Conservation (phyloP, 345 rosid species). For the Erodium maritimum region DNA sequence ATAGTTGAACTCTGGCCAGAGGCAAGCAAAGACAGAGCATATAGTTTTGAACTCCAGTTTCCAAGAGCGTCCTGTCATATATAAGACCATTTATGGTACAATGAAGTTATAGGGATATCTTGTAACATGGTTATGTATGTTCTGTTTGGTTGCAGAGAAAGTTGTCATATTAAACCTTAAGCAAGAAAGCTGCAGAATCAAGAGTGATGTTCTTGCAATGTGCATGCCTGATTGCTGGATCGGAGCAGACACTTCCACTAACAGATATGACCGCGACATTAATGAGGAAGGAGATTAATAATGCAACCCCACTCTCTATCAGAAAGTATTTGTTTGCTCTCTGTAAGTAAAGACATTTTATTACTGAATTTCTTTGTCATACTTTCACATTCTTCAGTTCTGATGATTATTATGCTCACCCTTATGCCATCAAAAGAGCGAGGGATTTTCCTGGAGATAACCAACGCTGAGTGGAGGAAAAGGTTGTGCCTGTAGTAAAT, state of each 20-base stretch:
- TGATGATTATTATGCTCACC: conserved; percentile 13
- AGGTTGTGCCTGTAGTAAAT: conserved; percentile 28
- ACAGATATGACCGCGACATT: conserved; percentile 44
- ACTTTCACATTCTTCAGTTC: background rate
- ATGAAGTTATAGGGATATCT: no score
- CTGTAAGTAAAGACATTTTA: conserved; percentile 12
- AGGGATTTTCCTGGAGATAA: conserved; percentile 37
- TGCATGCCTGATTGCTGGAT: conserved; percentile 3
- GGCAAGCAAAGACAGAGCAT: conserved; percentile 51
- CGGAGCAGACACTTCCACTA: conserved; percentile 40
- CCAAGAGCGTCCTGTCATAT: conserved; percentile 63
- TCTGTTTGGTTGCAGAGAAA: no score
- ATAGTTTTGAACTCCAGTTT: conserved; percentile 39
- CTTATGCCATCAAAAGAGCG: conserved; percentile 37
- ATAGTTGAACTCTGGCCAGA: conserved; percentile 63
- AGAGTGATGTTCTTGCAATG: conserved; percentile 38
- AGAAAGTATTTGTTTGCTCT: conserved; percentile 49
- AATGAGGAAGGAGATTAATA: conserved; percentile 46
- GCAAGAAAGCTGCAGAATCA: conserved; percentile 58
- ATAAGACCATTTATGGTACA: no score
- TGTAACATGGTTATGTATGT: no score
- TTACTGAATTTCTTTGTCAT: background rate
- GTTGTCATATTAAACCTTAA: conserved; percentile 18
- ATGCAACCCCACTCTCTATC: conserved; percentile 51
- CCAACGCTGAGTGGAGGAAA: conserved; percentile 42